Conservation (phyloP, 176 grass and related monocot genomes). For the Oryza australiensis region DNA sequence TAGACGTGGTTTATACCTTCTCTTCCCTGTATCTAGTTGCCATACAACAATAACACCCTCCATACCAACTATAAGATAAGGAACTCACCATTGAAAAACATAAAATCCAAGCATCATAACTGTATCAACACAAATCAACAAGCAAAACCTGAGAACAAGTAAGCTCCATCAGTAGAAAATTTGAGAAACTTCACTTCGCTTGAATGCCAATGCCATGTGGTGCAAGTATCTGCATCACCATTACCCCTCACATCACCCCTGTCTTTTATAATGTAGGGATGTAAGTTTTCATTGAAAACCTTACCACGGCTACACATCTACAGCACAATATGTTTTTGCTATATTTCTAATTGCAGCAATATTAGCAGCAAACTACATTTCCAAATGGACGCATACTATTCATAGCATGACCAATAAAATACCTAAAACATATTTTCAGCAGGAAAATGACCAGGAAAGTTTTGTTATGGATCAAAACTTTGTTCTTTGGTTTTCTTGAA, state of each 20-base stretch:
- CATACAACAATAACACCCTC: constrained; percentile 99
- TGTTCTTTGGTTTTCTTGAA: too few relatives aligned
- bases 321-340: background rate
- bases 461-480: too few relatives aligned
- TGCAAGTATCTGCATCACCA: constrained; percentile 76
- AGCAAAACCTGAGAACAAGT: constrained; percentile 85
- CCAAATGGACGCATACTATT: background rate
- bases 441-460: background rate
- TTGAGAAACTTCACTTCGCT: constrained; percentile 66
- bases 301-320: background rate
- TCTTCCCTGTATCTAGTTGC: constrained; percentile 93
- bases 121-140: background rate
- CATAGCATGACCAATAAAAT: background rate
- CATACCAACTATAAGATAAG: constrained; percentile 64
- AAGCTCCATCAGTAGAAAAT: constrained; percentile 82
- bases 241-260: constrained; percentile 67
- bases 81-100: constrained; percentile 12
- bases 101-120: background rate
- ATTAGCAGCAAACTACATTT: background rate
- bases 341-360: background rate
- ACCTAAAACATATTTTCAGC: background rate
- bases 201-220: constrained; percentile 93
- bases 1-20: constrained; percentile 82
- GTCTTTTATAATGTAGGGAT: constrained; percentile 31
- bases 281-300: background rate